Percentiles rank a stretch among this genome's conserved stretches.
phyloP scores from a whole-genome alignment of 345 rosid genomes.

The Acer negundo region DNA sequence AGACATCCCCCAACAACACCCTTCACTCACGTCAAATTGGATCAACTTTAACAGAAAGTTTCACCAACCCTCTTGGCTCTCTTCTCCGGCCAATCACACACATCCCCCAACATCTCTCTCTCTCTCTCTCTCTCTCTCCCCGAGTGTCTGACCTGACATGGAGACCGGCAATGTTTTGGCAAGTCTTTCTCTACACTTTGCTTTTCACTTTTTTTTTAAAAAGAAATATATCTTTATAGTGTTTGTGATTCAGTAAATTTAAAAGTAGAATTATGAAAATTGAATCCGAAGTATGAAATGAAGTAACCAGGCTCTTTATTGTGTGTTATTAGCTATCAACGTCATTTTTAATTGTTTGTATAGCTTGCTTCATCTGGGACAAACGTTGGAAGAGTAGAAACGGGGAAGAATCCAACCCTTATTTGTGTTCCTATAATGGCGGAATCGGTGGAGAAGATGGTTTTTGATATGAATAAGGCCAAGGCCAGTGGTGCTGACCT shows the following conservation, averaged over 20 bases:
- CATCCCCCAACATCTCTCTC: not conserved
- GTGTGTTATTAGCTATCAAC: not conserved
- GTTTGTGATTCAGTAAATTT: too few species aligned
- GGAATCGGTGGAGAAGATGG: conserved; percentile 62
- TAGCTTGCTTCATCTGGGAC: conserved; percentile 44
- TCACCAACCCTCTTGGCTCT: not conserved
- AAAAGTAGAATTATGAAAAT: too few species aligned
- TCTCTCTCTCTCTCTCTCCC: not conserved
- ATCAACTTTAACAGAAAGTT: too few species aligned
- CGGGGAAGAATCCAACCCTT: conserved; percentile 56
- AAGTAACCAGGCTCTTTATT: not conserved
- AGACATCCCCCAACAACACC: too few species aligned
- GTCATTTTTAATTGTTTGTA: not conserved
- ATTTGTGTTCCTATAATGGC: conserved; percentile 85
- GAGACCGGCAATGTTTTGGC: not conserved
- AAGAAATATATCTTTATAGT: not conserved
- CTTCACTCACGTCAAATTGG: too few species aligned
- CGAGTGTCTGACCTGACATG: not conserved
- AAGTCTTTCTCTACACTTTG: not conserved
- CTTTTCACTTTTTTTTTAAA: not conserved
- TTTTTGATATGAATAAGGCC: conserved; percentile 48
- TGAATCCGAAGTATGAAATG: not conserved
- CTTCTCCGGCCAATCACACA: not conserved
- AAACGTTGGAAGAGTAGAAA: conserved; percentile 34
- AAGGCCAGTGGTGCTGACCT: conserved; percentile 73